phyloP scores from a whole-genome alignment of 2,329 filamentous ascomycete genomes.

The Microdochium paspali region DNA sequence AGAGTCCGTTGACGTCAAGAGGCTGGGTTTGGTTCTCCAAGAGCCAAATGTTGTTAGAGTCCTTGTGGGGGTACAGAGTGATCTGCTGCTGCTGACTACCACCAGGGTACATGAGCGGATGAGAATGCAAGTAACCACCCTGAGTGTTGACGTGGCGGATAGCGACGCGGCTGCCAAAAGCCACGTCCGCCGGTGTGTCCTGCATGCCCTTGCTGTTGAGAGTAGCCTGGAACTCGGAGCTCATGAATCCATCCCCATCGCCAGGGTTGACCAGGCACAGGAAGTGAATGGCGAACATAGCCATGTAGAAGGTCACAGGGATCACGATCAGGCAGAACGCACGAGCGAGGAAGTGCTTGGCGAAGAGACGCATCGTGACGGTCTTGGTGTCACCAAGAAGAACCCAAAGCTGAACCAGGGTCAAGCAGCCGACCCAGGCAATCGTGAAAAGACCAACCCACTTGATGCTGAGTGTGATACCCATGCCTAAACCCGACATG shows the following conservation, averaged over 20 bases:
- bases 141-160: constrained; percentile 96
- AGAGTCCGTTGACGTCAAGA: constrained; percentile 62
- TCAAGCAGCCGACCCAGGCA: constrained; percentile 91
- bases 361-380: constrained; percentile 75
- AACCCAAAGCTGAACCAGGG: constrained; percentile 87
- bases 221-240: constrained; percentile 95
- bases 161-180: constrained; percentile 75
- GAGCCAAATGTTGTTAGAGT: constrained; percentile 93
- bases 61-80: constrained; percentile 96
- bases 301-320: constrained; percentile 83
- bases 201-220: constrained; percentile 96
- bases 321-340: constrained; percentile 87
- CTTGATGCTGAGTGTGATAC: constrained; percentile 90
- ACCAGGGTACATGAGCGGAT: constrained; percentile 92
- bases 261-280: constrained; percentile 86
- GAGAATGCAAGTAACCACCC: constrained; percentile 94
- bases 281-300: constrained; percentile 97
- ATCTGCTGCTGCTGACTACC: constrained; percentile 99
- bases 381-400: constrained; percentile 81
- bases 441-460: constrained; percentile 99
- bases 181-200: constrained; percentile 85
- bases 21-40: constrained; percentile 96
- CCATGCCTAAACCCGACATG: constrained; percentile 77
- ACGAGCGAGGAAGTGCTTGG: constrained; percentile 90
- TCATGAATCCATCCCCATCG: constrained; percentile 99